Base-by-base conservation (phyloP, 352 stramenopile species). In the Phytopythium oedochilum region DNA sequence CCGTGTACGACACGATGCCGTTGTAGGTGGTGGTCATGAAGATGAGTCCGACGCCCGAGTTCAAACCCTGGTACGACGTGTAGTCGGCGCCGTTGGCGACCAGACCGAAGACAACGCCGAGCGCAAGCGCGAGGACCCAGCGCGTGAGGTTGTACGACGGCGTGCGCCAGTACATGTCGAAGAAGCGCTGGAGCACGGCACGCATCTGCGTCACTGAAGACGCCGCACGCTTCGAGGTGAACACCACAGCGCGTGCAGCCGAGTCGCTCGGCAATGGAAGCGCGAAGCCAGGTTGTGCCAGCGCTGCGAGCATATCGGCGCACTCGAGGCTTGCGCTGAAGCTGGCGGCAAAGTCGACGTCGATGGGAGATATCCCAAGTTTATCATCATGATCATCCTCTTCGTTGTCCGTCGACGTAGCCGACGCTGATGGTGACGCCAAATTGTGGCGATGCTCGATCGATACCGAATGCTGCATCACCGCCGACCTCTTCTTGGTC, bases 131-230 rank as follows among this genome's bases (percentile, higher is more conserved):
- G 6, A 90, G 58, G 10, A 78, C 56, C 1, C 68, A 31, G 63
- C 88, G 72, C 5, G 76, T 75, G 14, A 86, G 38, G 66, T 90
- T 94, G 65, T 96, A 96, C 43, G 64, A 66, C 31, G 86, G 78
- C 20, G 71, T 88, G 26, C 88, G 72, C 75, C 73, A 96, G 57
- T 96, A 95, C 43, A 86, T 12, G 15, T 47, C 22, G 15, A 59
- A 20, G 10, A 58, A 65, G 20, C 59, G 59, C 12, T n/a, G n/a
- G 12, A 59, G 29, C 47, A 56, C 78, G 6, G 49, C 48, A 11
- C 12, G 18, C n/a, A 47, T 51, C n/a, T 58, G 52, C 8, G 52
- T 58, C 9, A 38, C 12, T 0, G 51, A 73, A 2, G 44, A 63
- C 9, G 55, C 42, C 4, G 56, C 60, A 14, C 46, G 48, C 54